Base-by-base conservation (phyloP, 345 rosid species). In the Acer saccharum region DNA sequence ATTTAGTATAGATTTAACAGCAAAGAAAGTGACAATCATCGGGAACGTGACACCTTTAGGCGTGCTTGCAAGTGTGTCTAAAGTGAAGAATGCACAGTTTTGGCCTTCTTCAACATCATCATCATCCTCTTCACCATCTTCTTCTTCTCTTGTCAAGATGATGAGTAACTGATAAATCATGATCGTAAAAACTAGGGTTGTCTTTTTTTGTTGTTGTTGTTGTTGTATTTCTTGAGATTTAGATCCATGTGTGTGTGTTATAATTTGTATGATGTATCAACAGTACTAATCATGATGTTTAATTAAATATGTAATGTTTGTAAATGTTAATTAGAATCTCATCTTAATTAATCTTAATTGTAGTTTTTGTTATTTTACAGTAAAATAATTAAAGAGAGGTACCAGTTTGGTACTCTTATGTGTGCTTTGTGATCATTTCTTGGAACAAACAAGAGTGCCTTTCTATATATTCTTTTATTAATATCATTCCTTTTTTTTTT, bases 41-140 rank as follows among this genome's bases (percentile, higher is more conserved):
- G 93, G 91, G 12, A 84, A 89, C 27, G 91, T 88, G 74, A 88
- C 87, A 20, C 90, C 93, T 35, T 66, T 71, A 44, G 83, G 86
- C 4, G 90, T 88, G 62, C 87, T 89, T 52, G 84, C 79, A 21
- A 89, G 93, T 61, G 68, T 89, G 18, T 86, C 93, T 14, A 82
- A 72, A 57, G 90, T 88, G 68, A 89, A 88, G 82, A 89, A 66
- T 6, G 91, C 93, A 0, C 86, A 85, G 80, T 80, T 89, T 41
- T 89, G 93, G 93, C 87, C 89, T 43, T 78, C 83, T 55, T 58
- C 83, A 43, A 0, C 88, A 7, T 6, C 81, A 13, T 3, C 80
- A 39, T 4, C 78, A 46, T 4, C 39, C 39, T 35, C 39, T 35
- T 35, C 6, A 35, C 39, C 39, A 35, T 35, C 39, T 35, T 35